Evolutionary conservation across 345 rosid species (phyloP).

Genomic region (Dipteronia sinensis): DNA sequence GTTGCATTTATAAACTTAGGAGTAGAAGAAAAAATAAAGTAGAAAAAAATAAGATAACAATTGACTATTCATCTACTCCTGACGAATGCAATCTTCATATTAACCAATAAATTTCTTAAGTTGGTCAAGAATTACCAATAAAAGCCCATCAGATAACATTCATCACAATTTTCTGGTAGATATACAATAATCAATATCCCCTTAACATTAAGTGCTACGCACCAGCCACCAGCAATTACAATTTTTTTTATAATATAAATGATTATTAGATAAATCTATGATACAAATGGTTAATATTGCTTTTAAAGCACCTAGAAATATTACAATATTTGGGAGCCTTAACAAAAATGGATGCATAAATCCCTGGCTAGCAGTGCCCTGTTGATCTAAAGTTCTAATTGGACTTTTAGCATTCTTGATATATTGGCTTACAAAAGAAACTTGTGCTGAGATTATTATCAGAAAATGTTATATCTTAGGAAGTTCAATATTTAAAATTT

Average conservation of each 20-base stretch:
- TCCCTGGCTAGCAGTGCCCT: not conserved
- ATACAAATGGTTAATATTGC: not conserved
- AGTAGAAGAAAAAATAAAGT: too few relatives aligned
- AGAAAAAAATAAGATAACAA: not conserved
- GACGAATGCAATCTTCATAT: not conserved
- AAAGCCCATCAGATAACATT: not conserved
- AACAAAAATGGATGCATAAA: not conserved
- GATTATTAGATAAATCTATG: not conserved
- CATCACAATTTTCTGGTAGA: not conserved
- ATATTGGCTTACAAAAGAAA: not conserved
- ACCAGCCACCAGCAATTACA: not conserved
- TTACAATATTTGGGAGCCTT: not conserved
- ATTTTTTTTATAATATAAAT: not conserved
- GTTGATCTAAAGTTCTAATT: not conserved
- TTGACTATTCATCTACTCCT: not conserved
- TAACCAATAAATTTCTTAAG: not conserved
- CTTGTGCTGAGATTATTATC: not conserved
- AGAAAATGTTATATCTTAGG: not conserved
- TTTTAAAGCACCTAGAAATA: not conserved
- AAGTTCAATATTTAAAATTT: not conserved
- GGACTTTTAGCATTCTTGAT: not conserved
- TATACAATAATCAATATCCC: not conserved
- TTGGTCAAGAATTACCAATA: not conserved
- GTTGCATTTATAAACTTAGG: slow-evolving; percentile 1
- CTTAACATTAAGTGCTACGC: not conserved